phyloP scores from a whole-genome alignment of 306 rosid genomes.

The Glycyrrhiza uralensis region DNA sequence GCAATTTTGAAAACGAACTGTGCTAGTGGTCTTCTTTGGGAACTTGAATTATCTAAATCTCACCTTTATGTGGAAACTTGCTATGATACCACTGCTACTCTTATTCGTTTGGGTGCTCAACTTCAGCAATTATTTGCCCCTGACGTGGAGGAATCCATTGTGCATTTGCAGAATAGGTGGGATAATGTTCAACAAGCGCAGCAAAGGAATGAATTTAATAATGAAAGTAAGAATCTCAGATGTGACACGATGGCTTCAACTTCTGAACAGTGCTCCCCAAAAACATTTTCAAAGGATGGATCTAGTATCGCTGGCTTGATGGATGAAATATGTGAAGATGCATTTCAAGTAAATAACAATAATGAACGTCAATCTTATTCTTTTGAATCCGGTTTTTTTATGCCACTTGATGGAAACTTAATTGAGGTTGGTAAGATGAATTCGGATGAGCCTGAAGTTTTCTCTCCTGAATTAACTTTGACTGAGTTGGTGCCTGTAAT shows the following conservation, averaged over 20 bases:
- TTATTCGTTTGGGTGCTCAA: conserved; percentile 80
- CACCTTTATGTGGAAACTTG: conserved; percentile 76
- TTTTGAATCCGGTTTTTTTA: conserved; percentile 37
- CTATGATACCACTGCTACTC: conserved; percentile 71
- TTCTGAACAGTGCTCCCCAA: conserved; percentile 42
- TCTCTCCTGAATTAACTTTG: conserved; percentile 35
- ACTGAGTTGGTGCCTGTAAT: conserved; percentile 44
- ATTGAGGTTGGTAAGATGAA: conserved; percentile 35
- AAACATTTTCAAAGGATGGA: conserved; percentile 36
- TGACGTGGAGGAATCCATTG: conserved; percentile 84
- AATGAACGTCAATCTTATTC: conserved; percentile 36
- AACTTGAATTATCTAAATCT: conserved; percentile 70
- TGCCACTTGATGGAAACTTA: conserved; percentile 48
- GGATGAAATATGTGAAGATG: conserved; percentile 91
- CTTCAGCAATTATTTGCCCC: conserved; percentile 93
- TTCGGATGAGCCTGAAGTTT: conserved; percentile 43
- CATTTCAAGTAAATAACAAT: conserved; percentile 48
- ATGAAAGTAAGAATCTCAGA: conserved; percentile 31
- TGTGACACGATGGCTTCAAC: conserved; percentile 37
- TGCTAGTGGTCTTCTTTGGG: conserved; percentile 76
- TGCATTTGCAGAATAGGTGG: conserved; percentile 97
- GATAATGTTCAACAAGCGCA: conserved; percentile 71
- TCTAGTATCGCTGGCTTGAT: conserved; percentile 57
- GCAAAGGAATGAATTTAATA: conserved; percentile 41
- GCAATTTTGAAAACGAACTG: conserved; percentile 75